A percentile compares a stretch with the other conserved stretches of the same genome.
phyloP scores from a whole-genome alignment of 1,284 basidiomycete genomes.

The Trametes polyzona region DNA sequence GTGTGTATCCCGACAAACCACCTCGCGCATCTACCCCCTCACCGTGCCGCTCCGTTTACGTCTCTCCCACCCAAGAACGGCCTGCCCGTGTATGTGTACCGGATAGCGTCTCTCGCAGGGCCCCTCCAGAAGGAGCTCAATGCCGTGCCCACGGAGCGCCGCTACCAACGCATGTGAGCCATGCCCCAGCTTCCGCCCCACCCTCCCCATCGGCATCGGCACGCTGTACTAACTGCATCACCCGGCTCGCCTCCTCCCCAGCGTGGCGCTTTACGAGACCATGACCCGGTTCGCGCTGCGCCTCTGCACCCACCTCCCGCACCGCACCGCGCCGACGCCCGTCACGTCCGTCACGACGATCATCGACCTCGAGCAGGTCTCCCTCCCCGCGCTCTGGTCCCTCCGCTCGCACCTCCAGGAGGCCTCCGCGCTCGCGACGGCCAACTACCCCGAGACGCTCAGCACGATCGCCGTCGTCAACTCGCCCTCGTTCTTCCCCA shows the following conservation, averaged over 20 bases:
- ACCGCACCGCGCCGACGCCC: slow-evolving; percentile 53
- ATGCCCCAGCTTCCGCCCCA: slow-evolving; percentile 22
- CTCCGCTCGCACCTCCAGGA: slow-evolving; percentile 73
- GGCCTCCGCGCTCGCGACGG: slow-evolving; percentile 72
- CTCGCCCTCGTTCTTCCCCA: slow-evolving; percentile 76
- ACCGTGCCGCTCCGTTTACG: background rate
- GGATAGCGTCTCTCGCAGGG: slow-evolving; percentile 56
- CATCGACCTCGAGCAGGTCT: slow-evolving; percentile 68
- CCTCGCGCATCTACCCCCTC: background rate
- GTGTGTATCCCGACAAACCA: slow-evolving; percentile 31
- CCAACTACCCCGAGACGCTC: slow-evolving; percentile 80
- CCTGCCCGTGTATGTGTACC: slow-evolving; percentile 74
- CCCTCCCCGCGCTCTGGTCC: slow-evolving; percentile 67
- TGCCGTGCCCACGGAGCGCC: slow-evolving; percentile 52
- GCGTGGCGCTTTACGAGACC: slow-evolving; percentile 63
- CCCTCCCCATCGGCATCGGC: background rate
- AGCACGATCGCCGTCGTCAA: slow-evolving; percentile 70
- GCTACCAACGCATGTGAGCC: slow-evolving; percentile 73
- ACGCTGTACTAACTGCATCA: background rate
- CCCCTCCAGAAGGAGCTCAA: slow-evolving; percentile 63
- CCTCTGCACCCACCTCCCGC: slow-evolving; percentile 68
- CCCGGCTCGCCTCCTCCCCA: slow-evolving; percentile 33
- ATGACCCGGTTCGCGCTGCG: slow-evolving; percentile 68
- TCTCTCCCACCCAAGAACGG: slow-evolving; percentile 51
- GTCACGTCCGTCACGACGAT: slow-evolving; percentile 71